These are phyloP conservation scores for Dacryopinax spathularia DNA, from an alignment of 768 basidiomycete genomes.

Conservation along the genomic window DNA sequence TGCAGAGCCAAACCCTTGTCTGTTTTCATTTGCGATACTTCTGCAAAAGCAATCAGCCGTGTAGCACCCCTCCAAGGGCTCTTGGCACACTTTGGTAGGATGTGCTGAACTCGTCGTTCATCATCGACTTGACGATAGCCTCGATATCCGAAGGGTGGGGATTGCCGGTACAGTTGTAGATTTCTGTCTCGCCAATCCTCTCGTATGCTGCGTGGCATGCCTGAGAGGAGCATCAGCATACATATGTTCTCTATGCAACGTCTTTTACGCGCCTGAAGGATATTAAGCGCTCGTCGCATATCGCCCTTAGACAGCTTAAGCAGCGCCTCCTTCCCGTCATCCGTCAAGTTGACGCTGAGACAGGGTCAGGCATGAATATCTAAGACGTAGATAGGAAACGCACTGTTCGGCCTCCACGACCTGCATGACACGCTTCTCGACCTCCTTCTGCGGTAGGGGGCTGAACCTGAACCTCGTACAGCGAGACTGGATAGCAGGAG, in stretches of 20 bases:
- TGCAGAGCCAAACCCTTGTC: constrained; percentile 90
- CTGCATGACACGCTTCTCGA: constrained; percentile 62
- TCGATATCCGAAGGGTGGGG: constrained; percentile 94
- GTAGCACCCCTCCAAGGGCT: background rate
- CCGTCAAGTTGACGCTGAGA: constrained; percentile 65
- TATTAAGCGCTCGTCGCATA: constrained; percentile 92
- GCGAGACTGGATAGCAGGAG: constrained; percentile 94
- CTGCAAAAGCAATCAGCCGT: constrained; percentile 29
- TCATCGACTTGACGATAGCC: constrained; percentile 85
- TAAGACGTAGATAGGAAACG: background rate
- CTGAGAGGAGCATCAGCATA: constrained; percentile 12
- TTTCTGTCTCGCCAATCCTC: constrained; percentile 68
- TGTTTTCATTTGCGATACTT: constrained; percentile 72
- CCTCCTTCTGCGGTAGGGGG: constrained; percentile 70
- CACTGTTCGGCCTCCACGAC: constrained; percentile 80
- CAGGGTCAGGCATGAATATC: background rate
- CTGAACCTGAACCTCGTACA: constrained; percentile 97
- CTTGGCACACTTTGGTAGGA: constrained; percentile 56
- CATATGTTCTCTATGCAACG: too few species aligned
- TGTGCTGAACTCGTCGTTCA: constrained; percentile 88
- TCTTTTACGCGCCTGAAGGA: constrained; percentile 53
- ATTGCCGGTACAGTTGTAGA: constrained; percentile 93
- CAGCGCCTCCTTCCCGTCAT: constrained; percentile 76
- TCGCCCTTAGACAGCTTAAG: constrained; percentile 93
- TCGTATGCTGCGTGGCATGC: constrained; percentile 98